Conservation (phyloP, 805 yeast genomes). For the Teunomyces barrocoloradensis region DNA sequence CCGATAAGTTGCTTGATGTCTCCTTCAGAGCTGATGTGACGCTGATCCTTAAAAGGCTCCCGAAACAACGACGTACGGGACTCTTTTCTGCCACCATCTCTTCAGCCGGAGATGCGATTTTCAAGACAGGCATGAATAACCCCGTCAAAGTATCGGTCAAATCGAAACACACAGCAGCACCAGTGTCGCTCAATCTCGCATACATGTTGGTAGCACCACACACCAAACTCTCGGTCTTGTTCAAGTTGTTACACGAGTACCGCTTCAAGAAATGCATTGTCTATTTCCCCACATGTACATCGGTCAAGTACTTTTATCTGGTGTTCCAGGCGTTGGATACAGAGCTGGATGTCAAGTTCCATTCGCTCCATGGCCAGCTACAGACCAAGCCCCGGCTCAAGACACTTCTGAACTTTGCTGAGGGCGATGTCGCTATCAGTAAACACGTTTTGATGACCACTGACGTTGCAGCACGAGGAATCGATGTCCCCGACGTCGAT, state of each 20-base stretch:
- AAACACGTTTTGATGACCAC: slow-evolving; percentile 80
- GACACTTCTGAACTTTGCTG: slow-evolving; percentile 62
- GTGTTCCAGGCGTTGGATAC: slow-evolving; percentile 45
- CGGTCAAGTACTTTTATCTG: slow-evolving; percentile 74
- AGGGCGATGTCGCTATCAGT: slow-evolving; percentile 34
- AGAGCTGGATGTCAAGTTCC: slow-evolving; percentile 41
- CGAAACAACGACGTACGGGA: slow-evolving; percentile 92
- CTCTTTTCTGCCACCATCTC: slow-evolving; percentile 90
- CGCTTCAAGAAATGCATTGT: slow-evolving; percentile 80
- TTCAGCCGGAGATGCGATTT: slow-evolving; percentile 74
- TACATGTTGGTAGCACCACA: slow-evolving; percentile 61
- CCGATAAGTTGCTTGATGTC: slow-evolving; percentile 80
- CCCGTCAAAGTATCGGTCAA: slow-evolving; percentile 86
- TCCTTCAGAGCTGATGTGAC: slow-evolving; percentile 71
- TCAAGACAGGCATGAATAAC: slow-evolving; percentile 86
- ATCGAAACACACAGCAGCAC: slow-evolving; percentile 48
- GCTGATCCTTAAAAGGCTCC: slow-evolving; percentile 63
- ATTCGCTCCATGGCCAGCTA: slow-evolving; percentile 88
- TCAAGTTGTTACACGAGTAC: slow-evolving; percentile 51
- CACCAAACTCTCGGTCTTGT: slow-evolving; percentile 56
- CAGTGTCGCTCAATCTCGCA: slow-evolving; percentile 60
- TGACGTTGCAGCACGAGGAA: slow-evolving; percentile 98
- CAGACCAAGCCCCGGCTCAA: slow-evolving; percentile 75
- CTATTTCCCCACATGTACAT: slow-evolving; percentile 86
- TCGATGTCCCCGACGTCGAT: slow-evolving; percentile 94